Evolutionary conservation across 1,139 yeast species (phyloP), one percentile per base, ranked within the genome.

Genomic region (Candida sp.): DNA sequence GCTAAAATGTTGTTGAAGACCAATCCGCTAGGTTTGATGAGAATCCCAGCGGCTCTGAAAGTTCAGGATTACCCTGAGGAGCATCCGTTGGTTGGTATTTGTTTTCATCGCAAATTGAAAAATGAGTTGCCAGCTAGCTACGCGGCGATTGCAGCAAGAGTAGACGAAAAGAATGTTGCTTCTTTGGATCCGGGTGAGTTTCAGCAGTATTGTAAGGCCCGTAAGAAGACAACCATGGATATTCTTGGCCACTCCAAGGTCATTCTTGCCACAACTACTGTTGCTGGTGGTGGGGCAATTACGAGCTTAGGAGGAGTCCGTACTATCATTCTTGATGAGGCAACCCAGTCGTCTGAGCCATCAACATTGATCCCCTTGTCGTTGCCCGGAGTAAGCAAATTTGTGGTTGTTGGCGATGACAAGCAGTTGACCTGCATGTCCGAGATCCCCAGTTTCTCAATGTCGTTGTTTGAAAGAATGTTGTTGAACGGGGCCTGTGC

Each of bases 381-480:
- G 5, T 80, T 86, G 74, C 81, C 84, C 5, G 88, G 88, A 11
- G 85, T 85, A 46, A 80, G 80, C 49, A 85, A 81, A 56, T 83
- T 86, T 62, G 83, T 86, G 3, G 83, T 86, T 63, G 91, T 86
- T 45, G 92, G 91, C 54, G 92, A 86, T 66, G 89, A 86, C 35
- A 84, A 69, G 32, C 86, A 71, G 63, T 83, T 86, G 58, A 80
- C 84, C 60, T 82, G 88, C 55, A 85, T 85, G 63, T 82, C 89
- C 3, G 83, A 84, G 60, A 81, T 86, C 28, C 86, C 84, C 50
- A 83, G 77, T 55, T 68, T 83, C 54, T 83, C 84, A 37, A 68
- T 81, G 59, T 83, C 87, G 1, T 63, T 84, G 48, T 84, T 84
- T 60, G 88, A 84, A 66, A 73, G 88, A 60, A 79, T 83, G 0